A percentile compares a stretch with the other conserved stretches of the same genome.
phyloP scores from a whole-genome alignment of 148 eudicot genomes.

The Spergularia marina region DNA sequence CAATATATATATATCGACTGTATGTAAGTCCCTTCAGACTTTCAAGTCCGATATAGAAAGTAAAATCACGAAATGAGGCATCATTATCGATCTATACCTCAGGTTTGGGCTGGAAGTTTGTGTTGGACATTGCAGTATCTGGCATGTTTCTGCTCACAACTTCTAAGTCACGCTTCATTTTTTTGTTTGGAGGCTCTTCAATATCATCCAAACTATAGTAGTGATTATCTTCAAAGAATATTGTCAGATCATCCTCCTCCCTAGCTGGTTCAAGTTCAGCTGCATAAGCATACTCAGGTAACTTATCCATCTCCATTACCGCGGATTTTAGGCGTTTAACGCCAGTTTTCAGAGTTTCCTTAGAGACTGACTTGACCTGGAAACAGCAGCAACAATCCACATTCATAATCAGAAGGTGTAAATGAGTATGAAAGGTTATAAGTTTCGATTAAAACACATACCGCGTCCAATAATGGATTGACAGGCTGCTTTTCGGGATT shows the following conservation, averaged over 20 bases:
- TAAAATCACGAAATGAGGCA: not conserved
- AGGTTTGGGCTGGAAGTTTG: not conserved
- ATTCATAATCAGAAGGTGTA: not conserved
- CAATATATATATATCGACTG: too few relatives aligned
- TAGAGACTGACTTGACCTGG: constrained; percentile 36
- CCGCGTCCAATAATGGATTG: constrained; percentile 20
- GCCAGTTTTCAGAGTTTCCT: constrained; percentile 26
- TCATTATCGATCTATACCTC: constrained; percentile 15
- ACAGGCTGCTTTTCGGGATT: constrained; percentile 11
- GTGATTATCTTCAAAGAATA: not conserved
- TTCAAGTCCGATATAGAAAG: not conserved
- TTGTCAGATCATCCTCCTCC: not conserved
- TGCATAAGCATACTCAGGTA: constrained; percentile 17
- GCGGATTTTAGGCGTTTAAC: constrained; percentile 28
- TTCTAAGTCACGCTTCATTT: constrained; percentile 10
- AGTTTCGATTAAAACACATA: not conserved
- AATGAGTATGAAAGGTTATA: too few relatives aligned
- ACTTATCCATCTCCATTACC: constrained; percentile 20
- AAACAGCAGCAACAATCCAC: constrained; percentile 7
- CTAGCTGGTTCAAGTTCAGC: not conserved
- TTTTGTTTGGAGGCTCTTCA: not conserved
- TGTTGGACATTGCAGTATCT: not conserved
- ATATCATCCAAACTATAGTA: not conserved
- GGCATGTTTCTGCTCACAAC: constrained; percentile 13
- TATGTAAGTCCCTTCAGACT: too few relatives aligned